Base-by-base conservation (phyloP, 2,329 filamentous ascomycete species). In the Phialophora verrucosa region DNA sequence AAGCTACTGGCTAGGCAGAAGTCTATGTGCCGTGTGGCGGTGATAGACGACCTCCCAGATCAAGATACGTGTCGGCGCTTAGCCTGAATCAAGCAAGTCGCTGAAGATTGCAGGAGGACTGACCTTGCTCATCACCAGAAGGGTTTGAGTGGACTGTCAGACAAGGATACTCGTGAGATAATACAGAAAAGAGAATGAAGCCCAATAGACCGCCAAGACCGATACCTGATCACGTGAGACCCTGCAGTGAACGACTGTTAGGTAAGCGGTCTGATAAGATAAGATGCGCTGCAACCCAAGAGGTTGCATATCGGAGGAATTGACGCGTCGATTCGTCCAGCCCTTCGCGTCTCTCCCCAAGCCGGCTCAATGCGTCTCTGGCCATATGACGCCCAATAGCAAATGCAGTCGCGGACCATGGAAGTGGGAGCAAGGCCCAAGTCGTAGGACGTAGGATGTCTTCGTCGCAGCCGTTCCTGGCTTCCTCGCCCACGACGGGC, bases 381-480 rank as follows among this genome's bases (percentile, higher is more conserved):
- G 38, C 38, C 38, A 44, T 17, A n/a, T 44, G 38, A 44, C 17
- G 14, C 14, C 5, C 38, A 8, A n/a, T 8, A 44, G 38, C 17
- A n/a, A n/a, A 44, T 44, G 17, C 6, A n/a, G 38, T 7, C 14
- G 17, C 38, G 17, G 38, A 7, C 38, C 38, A 44, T 44, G 14
- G 38, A 7, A n/a, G 17, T 7, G 38, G 17, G 38, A 44, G 38
- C 38, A 44, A 44, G 17, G 38, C 17, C 38, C 17, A 7, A 44
- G 5, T 3, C 14, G 6, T 44, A 8, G 17, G 38, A 44, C 38
- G n/a, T 32, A 35, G 27, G 42, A 80, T 81, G 79, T 84, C 83
- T 57, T 84, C 83, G 11, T 81, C 83, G 14, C 79, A 80, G 60
- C 78, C 78, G 8, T 83, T 81, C 63, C 73, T 81, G 63, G 72